Conservation (phyloP, 345 rosid genomes). For the Angophora floribunda region DNA sequence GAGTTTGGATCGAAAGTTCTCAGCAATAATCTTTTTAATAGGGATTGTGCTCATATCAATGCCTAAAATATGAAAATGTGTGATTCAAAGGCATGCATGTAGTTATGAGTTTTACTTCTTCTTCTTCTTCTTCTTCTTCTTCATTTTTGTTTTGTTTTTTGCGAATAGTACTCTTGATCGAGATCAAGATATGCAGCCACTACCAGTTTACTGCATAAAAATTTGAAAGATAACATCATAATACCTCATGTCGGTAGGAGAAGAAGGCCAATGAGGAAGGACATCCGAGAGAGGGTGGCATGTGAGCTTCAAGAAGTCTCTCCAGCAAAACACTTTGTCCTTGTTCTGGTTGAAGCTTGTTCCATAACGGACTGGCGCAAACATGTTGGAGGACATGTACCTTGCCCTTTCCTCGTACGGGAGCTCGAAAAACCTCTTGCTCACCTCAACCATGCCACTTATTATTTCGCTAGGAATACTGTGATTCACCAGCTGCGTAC, state of each 20-base stretch:
- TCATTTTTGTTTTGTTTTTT: neutral
- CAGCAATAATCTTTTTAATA: neutral
- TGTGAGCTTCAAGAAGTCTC: slow-evolving; percentile 76
- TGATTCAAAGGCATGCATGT: neutral
- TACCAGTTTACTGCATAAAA: neutral
- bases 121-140: neutral
- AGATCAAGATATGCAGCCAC: neutral
- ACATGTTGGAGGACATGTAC: slow-evolving; percentile 74
- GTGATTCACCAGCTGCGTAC: slow-evolving; percentile 66
- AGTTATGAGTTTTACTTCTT: neutral
- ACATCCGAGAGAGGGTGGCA: slow-evolving; percentile 51
- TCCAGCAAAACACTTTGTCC: slow-evolving; percentile 82
- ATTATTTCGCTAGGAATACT: slow-evolving; percentile 46
- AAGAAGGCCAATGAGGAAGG: slow-evolving; percentile 79
- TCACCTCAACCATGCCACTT: slow-evolving; percentile 45
- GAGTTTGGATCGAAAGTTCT: neutral
- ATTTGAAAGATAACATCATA: neutral
- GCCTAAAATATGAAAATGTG: neutral
- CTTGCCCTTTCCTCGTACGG: slow-evolving; percentile 67
- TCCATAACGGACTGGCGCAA: slow-evolving; percentile 65
- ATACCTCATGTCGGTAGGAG: slow-evolving; percentile 74
- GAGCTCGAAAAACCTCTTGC: slow-evolving; percentile 60
- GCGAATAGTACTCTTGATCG: neutral
- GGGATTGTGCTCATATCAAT: neutral
- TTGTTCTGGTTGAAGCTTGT: slow-evolving; percentile 88